A percentile compares a stretch with the other conserved stretches of the same genome.
Conservation (phyloP, 2,329 filamentous ascomycete genomes). For the Beauveria sp. region DNA sequence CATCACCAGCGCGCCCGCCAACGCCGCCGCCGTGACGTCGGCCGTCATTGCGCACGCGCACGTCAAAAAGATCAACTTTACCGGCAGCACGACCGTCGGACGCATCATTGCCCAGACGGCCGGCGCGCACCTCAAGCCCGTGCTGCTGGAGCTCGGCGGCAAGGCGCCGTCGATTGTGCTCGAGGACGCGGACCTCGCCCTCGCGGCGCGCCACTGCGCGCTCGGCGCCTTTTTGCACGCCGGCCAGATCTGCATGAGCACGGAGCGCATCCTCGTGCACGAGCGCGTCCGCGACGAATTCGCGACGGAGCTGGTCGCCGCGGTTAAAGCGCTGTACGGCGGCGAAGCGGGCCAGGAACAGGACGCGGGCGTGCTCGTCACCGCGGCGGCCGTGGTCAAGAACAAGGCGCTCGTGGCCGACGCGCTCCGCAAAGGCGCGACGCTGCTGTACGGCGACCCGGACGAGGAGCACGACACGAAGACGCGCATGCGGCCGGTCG, state of each 20-base stretch:
- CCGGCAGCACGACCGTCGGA: constrained; percentile 34
- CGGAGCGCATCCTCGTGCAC: constrained; percentile 48
- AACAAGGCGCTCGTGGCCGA: constrained; percentile 30
- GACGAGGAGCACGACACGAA: constrained; percentile 16
- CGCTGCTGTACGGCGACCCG: constrained; percentile 28
- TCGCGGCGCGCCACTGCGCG: constrained; percentile 25
- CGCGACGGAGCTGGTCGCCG: neutral
- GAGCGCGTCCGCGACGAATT: constrained; percentile 16
- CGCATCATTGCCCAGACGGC: constrained; percentile 30
- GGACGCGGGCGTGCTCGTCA: constrained; percentile 6
- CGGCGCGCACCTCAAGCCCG: constrained; percentile 34
- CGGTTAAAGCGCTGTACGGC: neutral
- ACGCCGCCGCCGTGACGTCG: constrained; percentile 57
- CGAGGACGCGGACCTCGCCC: constrained; percentile 36
- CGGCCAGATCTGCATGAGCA: constrained; percentile 67
- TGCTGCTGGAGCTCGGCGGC: constrained; percentile 40
- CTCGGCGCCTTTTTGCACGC: constrained; percentile 17
- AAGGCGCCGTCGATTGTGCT: constrained; percentile 36
- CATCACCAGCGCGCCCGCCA: constrained; percentile 52
- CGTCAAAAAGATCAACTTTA: constrained; percentile 37
- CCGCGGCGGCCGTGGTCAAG: neutral
- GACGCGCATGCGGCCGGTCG: constrained; percentile 48
- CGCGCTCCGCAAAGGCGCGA: constrained; percentile 56
- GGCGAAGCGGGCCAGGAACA: neutral
- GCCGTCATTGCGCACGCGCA: constrained; percentile 48